Conservation (phyloP, 768 basidiomycete genomes). For the Gymnopilus dilepis region DNA sequence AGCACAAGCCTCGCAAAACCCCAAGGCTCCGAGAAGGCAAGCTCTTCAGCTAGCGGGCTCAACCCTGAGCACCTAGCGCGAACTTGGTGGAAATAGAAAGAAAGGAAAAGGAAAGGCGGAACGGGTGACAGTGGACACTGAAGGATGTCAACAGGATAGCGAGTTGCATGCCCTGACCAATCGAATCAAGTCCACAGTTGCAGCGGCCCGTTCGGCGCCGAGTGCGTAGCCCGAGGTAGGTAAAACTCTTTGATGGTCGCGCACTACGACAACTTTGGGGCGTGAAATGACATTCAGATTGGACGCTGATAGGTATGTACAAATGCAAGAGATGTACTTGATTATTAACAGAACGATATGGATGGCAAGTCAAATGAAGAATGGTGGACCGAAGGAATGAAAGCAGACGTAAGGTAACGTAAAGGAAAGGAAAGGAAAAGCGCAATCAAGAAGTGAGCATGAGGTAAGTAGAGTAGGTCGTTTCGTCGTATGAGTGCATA, state of each 20-base stretch:
- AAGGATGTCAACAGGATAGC: slow-evolving; percentile 3
- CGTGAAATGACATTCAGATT: neutral
- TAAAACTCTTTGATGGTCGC: slow-evolving; percentile 1
- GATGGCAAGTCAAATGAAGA: neutral
- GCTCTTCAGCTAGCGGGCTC: neutral
- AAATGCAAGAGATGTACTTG: neutral
- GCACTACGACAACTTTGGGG: neutral
- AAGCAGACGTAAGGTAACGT: neutral
- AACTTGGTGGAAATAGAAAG: neutral
- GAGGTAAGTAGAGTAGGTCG: neutral
- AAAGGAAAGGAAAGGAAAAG: neutral
- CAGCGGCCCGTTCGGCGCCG: slow-evolving; percentile 3
- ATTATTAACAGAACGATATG: neutral
- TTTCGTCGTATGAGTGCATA: neutral
- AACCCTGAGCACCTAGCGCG: neutral
- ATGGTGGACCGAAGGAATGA: neutral
- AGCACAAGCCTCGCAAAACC: neutral
- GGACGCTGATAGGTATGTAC: neutral
- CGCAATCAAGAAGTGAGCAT: neutral
- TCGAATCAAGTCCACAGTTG: neutral
- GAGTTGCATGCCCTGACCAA: neutral
- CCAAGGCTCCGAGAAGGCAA: neutral
- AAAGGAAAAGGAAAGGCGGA: slow-evolving; percentile 1
- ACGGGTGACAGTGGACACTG: neutral
- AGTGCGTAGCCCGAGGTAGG: neutral